Base-by-base conservation (phyloP, 2,329 filamentous ascomycete species). In the Paecilomyces fulvus region DNA sequence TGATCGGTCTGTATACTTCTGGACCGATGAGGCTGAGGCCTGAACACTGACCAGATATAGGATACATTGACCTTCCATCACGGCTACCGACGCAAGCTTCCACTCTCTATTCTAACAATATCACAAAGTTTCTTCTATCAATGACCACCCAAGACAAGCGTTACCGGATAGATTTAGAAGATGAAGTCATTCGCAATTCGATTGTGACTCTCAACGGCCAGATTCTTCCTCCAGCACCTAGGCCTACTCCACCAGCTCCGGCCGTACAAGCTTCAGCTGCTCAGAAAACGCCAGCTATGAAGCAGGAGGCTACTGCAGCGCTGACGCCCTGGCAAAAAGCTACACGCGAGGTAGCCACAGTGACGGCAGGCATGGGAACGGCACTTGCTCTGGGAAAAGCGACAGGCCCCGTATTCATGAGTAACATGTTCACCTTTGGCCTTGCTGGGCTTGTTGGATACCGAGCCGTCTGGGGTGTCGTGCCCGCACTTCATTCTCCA, bases 21-120 rank as follows among this genome's bases (percentile, higher is more conserved):
- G 46, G 7, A 37, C 20, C n/a, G 43, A 5, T 3, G 7, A 17
- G 9, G 0, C 10, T 30, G 8, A 28, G 25, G 25, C 7, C 25
- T 11, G 31, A 21, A 14, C 28, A 20, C 49, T 75, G 30, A 75
- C 64, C 54, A 17, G 4, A 46, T 12, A 7, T 51, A 84, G 83
- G 88, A 31, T 95, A 95, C 70, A 95, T 90, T 49, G 90, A 96
- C 72, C 79, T 95, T 28, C 90, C 91, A 0, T 95, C 90, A 30
- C 83, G 90, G 50, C 79, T 96, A 1, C 90, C 91, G 0, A 95
- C 90, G 0, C 91, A 96, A 70, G 90, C 90, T 0, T 95, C 90
- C 0, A 95, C 89, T 0, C 76, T 96, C 20, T 96, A 95, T 73
- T 94, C 89, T 1, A 96, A 95, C 80, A 96, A 96, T 68, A 92